Base-by-base conservation (phyloP, 2,329 filamentous ascomycete genomes). In the Verruconis gallopava region DNA sequence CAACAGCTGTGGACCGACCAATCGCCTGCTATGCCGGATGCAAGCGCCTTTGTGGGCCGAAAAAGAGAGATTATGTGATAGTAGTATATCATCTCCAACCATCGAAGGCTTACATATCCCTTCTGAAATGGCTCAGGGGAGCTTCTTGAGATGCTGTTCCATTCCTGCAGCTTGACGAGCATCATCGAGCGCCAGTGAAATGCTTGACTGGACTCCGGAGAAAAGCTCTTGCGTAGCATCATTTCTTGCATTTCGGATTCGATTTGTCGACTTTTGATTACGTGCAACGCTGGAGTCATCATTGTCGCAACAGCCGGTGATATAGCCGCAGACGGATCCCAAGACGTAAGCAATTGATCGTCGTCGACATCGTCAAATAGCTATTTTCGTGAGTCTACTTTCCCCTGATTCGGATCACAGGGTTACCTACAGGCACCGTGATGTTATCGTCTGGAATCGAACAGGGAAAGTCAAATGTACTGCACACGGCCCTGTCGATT, bases 171-270 rank as follows among this genome's bases (percentile, higher is more conserved):
- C 25, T 30, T 30, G 25, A n/a, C n/a, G 9, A 30, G n/a, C 25
- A 30, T 30, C 9, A n/a, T n/a, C 6, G 25, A 30, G n/a, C 25
- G 25, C 25, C 25, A 30, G n/a, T 30, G 25, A n/a, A 30, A 30
- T 9, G 25, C 25, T n/a, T 30, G 9, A 30, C n/a, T 30, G 9
- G 25, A 30, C 9, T 30, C 25, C 9, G 25, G 25, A 9, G 25
- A 9, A n/a, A 30, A 30, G 25, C 9, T 30, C 6, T n/a, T 30
- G 9, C n/a, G 25, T n/a, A 30, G n/a, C 9, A 30, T 9, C 25
- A 30, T 30, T n/a, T 30, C 25, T 30, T 30, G 25, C 25, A 30
- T 30, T 30, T 30, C 25, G n/a, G 25, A 30, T 30, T 30, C 25
- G 25, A 30, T 30, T 30, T 30, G 6, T 9, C 25, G 25, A 30